Percentiles rank a stretch among this genome's conserved stretches.
Conservation (phyloP, 2,329 filamentous ascomycete species). For the Fusarium denticulatum region DNA sequence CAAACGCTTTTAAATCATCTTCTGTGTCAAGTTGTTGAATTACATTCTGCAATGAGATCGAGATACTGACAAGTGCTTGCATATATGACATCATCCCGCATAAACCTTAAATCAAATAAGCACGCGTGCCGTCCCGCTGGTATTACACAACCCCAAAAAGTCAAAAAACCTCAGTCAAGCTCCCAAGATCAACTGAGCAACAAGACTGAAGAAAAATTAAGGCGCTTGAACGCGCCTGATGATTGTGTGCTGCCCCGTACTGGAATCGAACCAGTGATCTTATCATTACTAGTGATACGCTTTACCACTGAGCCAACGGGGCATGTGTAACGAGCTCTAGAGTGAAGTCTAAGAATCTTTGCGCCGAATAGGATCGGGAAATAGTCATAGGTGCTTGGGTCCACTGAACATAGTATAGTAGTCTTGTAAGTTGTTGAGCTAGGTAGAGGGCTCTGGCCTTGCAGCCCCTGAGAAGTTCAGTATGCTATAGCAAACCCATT, state of each 20-base stretch:
- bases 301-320: slow-evolving; percentile 33
- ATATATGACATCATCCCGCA: neutral
- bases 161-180: neutral
- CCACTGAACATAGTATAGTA: neutral
- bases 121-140: neutral
- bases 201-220: neutral
- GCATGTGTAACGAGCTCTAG: neutral
- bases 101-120: slow-evolving; percentile 18
- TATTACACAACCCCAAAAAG: neutral
- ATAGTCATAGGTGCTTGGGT: neutral
- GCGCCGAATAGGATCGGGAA: neutral
- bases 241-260: slow-evolving; percentile 4
- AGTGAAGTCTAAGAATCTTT: neutral
- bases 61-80: neutral
- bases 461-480: neutral
- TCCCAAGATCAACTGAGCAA: neutral
- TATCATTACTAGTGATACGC: slow-evolving; percentile 39
- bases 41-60: neutral
- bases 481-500: neutral
- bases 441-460: neutral
- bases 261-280: slow-evolving; percentile 34
- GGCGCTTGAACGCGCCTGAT: rapidly evolving
- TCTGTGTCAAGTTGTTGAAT: rapidly evolving
- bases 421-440: neutral
- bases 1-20: neutral